Conservation (phyloP, 208 protist species). For the Trypanosoma lewisi region DNA sequence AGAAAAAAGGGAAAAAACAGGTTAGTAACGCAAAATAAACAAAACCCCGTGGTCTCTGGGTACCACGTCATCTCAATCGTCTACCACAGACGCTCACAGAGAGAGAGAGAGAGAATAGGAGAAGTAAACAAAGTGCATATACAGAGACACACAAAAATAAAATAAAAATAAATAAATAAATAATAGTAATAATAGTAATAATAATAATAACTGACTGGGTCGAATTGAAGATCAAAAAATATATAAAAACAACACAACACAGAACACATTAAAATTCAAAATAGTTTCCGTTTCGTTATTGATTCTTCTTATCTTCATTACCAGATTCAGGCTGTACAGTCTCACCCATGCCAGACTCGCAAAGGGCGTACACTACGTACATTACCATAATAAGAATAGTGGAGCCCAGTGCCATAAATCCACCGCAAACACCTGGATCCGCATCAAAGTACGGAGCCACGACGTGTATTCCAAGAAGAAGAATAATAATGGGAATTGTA, state of each 20-base stretch:
- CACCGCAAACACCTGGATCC: constrained; percentile 57
- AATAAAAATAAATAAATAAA: background rate
- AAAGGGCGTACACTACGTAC: constrained; percentile 71
- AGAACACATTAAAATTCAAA: too few relatives aligned
- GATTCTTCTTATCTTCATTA: constrained; percentile 37
- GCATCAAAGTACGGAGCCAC: constrained; percentile 43
- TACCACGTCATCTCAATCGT: too few relatives aligned
- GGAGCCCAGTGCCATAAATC: constrained; percentile 49
- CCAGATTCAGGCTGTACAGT: background rate
- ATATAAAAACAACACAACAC: too few relatives aligned
- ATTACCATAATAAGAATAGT: constrained; percentile 44
- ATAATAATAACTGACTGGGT: too few relatives aligned
- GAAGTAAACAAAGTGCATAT: too few relatives aligned
- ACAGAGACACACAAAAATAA: background rate
- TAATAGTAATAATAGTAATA: background rate
- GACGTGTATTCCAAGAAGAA: constrained; percentile 62
- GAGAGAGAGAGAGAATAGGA: too few relatives aligned
- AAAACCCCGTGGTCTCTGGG: too few relatives aligned
- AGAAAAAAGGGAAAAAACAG: too few relatives aligned
- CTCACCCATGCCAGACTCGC: constrained; percentile 16
- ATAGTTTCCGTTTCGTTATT: constrained; percentile 12
- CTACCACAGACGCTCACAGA: too few relatives aligned
- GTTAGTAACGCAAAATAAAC: too few relatives aligned
- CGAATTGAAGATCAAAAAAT: too few relatives aligned
- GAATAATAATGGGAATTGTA: constrained; percentile 55